phyloP scores from a whole-genome alignment of 1,284 basidiomycete species.

The Ganoderma sinense region DNA sequence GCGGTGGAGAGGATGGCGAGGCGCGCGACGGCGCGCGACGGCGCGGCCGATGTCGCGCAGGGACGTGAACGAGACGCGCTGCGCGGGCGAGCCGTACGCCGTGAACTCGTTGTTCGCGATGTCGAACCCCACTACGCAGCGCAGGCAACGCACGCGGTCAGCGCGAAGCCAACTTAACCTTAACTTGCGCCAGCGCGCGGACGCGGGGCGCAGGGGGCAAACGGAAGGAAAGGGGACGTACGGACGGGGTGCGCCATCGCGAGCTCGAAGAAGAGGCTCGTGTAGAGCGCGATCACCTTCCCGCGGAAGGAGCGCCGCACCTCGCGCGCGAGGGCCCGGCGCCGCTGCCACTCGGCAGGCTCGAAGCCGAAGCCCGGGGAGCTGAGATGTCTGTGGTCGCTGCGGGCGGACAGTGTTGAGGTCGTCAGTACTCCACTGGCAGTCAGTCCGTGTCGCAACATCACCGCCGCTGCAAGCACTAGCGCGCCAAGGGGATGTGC shows the following conservation, averaged over 20 bases:
- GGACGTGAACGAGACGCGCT: constrained; percentile 32
- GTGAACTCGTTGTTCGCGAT: constrained; percentile 32
- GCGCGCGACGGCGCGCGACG: constrained; percentile 37
- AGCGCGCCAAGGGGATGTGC: too few relatives aligned
- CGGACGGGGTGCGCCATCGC: neutral
- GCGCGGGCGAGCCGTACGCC: constrained; percentile 29
- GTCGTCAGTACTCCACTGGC: too few relatives aligned
- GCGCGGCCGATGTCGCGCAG: constrained; percentile 36
- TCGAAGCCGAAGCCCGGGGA: constrained; percentile 39
- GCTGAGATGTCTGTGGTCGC: constrained; percentile 38
- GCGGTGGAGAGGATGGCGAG: constrained; percentile 32
- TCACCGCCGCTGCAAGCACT: too few relatives aligned
- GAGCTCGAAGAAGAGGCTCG: constrained; percentile 37
- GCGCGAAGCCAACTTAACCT: too few relatives aligned
- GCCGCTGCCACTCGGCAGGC: constrained; percentile 34
- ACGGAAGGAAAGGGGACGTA: neutral
- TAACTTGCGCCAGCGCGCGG: too few relatives aligned
- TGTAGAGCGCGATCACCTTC: constrained; percentile 38
- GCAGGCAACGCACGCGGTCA: too few relatives aligned
- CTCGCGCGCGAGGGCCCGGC: constrained; percentile 31
- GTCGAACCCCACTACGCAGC: constrained; percentile 37
- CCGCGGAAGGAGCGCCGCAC: constrained; percentile 30
- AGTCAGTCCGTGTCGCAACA: too few relatives aligned
- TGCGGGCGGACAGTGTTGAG: constrained; percentile 5
- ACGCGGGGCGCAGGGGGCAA: too few relatives aligned